Base-by-base conservation (phyloP, 1,139 yeast genomes). In the Suhomyces yuchorum region DNA sequence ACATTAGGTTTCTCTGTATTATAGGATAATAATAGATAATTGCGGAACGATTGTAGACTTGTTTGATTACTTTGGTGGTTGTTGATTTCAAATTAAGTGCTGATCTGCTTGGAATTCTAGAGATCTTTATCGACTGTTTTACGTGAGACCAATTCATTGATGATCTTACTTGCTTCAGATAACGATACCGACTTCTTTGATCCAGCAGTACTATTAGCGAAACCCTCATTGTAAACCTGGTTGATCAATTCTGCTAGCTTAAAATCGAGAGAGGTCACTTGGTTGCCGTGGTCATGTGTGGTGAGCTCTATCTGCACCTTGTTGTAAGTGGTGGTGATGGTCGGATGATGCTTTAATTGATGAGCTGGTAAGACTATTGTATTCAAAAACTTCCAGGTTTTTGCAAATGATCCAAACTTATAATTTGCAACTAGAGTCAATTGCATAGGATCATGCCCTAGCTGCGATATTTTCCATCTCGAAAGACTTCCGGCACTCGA, bases 331-430 rank as follows among this genome's bases (percentile, higher is more conserved):
- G 85, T 85, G 1, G 70, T 70, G 4, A 86, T 81, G 0, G 82
- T 81, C 0, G 96, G 96, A 61, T 89, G 96, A 58, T 89, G 96
- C 23, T 82, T 85, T 58, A 71, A 66, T 1, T 70, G 57, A 59
- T 86, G 87, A 1, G 90, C 77, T 40, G 81, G 68, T 66, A 80
- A 67, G 1, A 91, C 82, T 1, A 87, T 78, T 47, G 76, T 75
- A 24, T 81, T 84, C 22, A 89, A 67, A 58, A 87, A 87, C 5
- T 58, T 67, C 89, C 91, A 84, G 0, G 92, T 84, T 30, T 73
- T 71, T 49, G 81, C 82, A 59, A 78, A 86, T 39, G 74, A 72
- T 45, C 67, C 70, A 56, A 86, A 75, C 37, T 61, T 64, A 56
- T 75, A 77, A 18, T 71, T 63, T 1, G 66, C 62, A 45, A 45